A percentile compares a stretch with the other conserved stretches of the same genome.
Conservation (phyloP, 139 green algal species). For the Picochlorum sp. region DNA sequence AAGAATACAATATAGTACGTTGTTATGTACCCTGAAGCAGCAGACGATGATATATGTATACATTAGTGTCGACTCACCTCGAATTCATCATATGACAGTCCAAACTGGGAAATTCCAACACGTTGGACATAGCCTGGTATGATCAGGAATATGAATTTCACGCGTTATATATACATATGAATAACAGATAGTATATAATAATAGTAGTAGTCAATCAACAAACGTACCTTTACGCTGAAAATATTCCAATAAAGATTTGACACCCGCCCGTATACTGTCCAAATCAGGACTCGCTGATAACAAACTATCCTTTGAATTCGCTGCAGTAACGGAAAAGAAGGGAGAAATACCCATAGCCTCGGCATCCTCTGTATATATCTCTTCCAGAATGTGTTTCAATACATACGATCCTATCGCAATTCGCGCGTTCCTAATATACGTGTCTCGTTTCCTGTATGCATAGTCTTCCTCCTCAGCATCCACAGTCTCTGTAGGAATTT, state of each 20-base stretch:
- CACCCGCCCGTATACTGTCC: constrained; percentile 9
- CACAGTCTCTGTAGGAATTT: not conserved
- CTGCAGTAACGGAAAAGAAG: not conserved
- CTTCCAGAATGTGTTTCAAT: constrained; percentile 8
- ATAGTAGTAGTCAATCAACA: not conserved
- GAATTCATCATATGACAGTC: constrained; percentile 21
- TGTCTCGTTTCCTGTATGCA: not conserved
- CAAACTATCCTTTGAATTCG: constrained; percentile 2
- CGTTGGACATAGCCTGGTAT: constrained; percentile 7
- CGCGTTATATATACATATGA: not conserved
- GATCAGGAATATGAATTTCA: no score
- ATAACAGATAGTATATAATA: not conserved
- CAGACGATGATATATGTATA: not conserved
- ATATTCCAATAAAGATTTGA: constrained; percentile 12
- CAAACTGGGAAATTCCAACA: constrained; percentile 14
- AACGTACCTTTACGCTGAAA: constrained; percentile 16
- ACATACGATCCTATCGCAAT: not conserved
- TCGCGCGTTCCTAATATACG: constrained; percentile 9
- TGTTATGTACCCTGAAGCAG: constrained; percentile 9
- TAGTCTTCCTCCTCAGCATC: not conserved
- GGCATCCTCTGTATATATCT: constrained; percentile 1
- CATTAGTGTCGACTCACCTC: constrained; percentile 13
- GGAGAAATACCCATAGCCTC: not conserved
- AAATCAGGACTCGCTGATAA: constrained; percentile 17
- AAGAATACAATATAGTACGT: constrained; percentile 19